Base-by-base conservation (phyloP, 768 basidiomycete species). In the Lanmaoa pseudosensibilis region DNA sequence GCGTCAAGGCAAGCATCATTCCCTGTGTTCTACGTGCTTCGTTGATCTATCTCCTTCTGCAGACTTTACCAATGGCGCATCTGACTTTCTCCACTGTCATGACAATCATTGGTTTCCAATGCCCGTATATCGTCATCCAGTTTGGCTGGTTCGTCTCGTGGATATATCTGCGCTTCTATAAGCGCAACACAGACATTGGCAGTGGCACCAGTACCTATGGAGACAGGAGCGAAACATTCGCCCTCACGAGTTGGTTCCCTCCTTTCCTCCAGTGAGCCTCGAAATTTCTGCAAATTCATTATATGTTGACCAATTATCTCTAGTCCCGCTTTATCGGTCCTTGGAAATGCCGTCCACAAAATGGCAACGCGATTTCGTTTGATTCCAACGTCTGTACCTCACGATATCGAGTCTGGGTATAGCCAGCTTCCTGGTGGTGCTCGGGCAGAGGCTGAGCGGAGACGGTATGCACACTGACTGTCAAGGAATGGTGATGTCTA, bases 101-200 rank as follows among this genome's bases (percentile, higher is more conserved):
- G 75, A 88, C 86, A 59, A 62, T 96, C 46, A 56, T 94, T 44
- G 94, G 93, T 21, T 87, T 87, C 75, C 94, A 94, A 69, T 88
- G 85, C 55, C 94, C 93, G 16, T 96, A 85, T 78, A 92, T 95
- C 49, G 76, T 94, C 67, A 94, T 98, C 60, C 97, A 99, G 69
- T 99, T 98, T 70, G 97, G 96, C n/a, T 99, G 96, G 94, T 88
- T 97, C 54, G 90, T 94, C 9, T 83, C 90, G 33, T 99, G 94
- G 90, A 80, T 92, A 52, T 99, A 97, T 74, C 83, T 99, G 34
- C 86, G 97, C 37, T 98, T 99, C 78, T 94, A 98, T 80, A 98
- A 98, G 76, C 87, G 89, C 71, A 90, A 88, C 65, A 75, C 78
- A 34, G 90, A 93, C 55, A 70, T 81, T 0, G 69, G 84, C 34